Percentiles rank a stretch among this genome's conserved stretches.
Conservation (phyloP, 140 eudicot genomes). For the Senecio squalidus region DNA sequence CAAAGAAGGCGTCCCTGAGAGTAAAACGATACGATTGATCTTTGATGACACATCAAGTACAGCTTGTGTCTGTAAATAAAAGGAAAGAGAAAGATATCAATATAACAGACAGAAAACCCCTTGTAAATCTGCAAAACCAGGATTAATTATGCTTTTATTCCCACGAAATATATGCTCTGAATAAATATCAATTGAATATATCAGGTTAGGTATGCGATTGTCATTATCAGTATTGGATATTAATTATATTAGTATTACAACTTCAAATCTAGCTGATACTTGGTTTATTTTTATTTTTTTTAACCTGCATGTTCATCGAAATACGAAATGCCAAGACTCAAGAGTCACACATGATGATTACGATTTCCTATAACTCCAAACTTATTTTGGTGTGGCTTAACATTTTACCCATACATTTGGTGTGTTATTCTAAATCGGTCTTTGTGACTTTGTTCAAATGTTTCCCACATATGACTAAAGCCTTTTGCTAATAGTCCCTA, state of each 20-base stretch:
- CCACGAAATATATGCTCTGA: too few species aligned
- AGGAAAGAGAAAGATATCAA: conserved; percentile 4
- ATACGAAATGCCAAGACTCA: background rate
- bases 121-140: too few species aligned
- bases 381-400: too few species aligned
- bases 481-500: too few species aligned
- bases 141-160: too few species aligned
- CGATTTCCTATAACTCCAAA: too few species aligned
- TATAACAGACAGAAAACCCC: too few species aligned
- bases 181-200: too few species aligned
- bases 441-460: too few species aligned
- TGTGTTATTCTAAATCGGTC: too few species aligned
- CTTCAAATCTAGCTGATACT: background rate
- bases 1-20: conserved; percentile 96
- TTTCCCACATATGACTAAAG: too few species aligned
- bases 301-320: background rate
- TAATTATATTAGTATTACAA: background rate
- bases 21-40: conserved; percentile 64
- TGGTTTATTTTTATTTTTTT: background rate
- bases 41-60: conserved; percentile 74
- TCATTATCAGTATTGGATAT: background rate
- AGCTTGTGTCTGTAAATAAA: conserved; percentile 60
- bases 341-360: background rate
- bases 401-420: too few species aligned
- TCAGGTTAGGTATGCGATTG: conserved; percentile 4